Percentiles rank a stretch among this genome's conserved stretches.
Evolutionary conservation across 306 rosid species (phyloP).

Genomic region (Clitoria ternatea): DNA sequence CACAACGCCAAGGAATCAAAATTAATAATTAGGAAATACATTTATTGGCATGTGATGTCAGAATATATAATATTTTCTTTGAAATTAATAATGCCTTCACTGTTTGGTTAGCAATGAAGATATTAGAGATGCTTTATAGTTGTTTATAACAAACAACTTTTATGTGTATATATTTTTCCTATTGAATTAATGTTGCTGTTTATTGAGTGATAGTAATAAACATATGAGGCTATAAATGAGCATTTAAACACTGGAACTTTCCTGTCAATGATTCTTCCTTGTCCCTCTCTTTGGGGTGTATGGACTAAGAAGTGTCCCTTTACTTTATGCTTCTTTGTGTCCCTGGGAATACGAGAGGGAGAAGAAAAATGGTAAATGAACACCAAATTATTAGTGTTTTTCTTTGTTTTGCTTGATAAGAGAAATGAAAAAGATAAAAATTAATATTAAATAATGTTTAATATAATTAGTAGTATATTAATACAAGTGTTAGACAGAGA

Average conservation of each 20-base stretch:
- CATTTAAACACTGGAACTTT: conserved; percentile 16
- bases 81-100: neutral
- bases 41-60: neutral
- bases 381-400: no score
- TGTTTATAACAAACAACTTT: neutral
- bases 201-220: neutral
- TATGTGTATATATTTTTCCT: neutral
- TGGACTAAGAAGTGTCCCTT: neutral
- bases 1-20: conserved; percentile 10
- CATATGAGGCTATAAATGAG: neutral
- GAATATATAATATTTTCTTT: neutral
- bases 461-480: no score
- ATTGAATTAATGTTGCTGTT: neutral
- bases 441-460: no score
- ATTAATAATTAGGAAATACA: neutral
- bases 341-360: neutral
- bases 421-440: no score
- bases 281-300: neutral
- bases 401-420: no score
- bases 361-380: neutral
- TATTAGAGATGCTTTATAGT: neutral
- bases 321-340: conserved; percentile 6
- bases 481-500: no score
- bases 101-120: neutral
- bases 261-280: conserved; percentile 3